Evolutionary conservation across 2,329 filamentous ascomycete species (phyloP).

Genomic region (Cytospora leucostoma): DNA sequence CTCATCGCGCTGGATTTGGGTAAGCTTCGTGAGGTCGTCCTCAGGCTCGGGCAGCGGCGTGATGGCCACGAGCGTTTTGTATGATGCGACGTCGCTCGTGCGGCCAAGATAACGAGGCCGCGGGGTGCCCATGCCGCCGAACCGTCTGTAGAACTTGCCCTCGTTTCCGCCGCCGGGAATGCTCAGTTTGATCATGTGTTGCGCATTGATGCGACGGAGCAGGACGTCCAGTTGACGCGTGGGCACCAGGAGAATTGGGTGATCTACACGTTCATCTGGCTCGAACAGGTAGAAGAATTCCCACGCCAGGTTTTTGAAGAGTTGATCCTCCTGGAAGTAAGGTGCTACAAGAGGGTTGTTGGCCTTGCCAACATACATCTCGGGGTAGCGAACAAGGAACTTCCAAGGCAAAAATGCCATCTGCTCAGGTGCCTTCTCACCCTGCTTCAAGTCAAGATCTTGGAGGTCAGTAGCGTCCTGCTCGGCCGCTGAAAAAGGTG

Average conservation of each 20-base stretch:
- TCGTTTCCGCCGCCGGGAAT: slow-evolving; percentile 58
- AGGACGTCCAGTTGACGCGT: slow-evolving; percentile 66
- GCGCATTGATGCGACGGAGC: slow-evolving; percentile 64
- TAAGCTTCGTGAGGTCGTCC: slow-evolving; percentile 41
- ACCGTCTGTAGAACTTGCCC: slow-evolving; percentile 61
- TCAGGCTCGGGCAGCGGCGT: slow-evolving; percentile 41
- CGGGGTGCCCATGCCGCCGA: slow-evolving; percentile 61
- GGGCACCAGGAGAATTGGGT: slow-evolving; percentile 67
- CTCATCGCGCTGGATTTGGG: slow-evolving; percentile 35
- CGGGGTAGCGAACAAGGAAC: slow-evolving; percentile 59
- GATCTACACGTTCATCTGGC: slow-evolving; percentile 46
- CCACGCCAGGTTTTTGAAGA: slow-evolving; percentile 67
- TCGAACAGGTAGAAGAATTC: slow-evolving; percentile 72
- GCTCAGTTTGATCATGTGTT: slow-evolving; percentile 53
- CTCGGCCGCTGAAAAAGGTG: slow-evolving; percentile 1
- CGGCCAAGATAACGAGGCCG: slow-evolving; percentile 69
- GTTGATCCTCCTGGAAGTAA: slow-evolving; percentile 57
- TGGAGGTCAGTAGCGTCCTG: slow-evolving; percentile 11
- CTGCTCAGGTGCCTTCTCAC: slow-evolving; percentile 33
- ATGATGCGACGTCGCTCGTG: slow-evolving; percentile 46
- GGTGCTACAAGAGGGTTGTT: slow-evolving; percentile 51
- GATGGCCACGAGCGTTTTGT: slow-evolving; percentile 35
- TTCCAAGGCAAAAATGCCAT: slow-evolving; percentile 52
- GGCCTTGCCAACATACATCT: slow-evolving; percentile 56
- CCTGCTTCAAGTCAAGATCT: slow-evolving; percentile 30